Conservation (phyloP, 495 filamentous ascomycete genomes). For the Penicillium flavigenum region DNA sequence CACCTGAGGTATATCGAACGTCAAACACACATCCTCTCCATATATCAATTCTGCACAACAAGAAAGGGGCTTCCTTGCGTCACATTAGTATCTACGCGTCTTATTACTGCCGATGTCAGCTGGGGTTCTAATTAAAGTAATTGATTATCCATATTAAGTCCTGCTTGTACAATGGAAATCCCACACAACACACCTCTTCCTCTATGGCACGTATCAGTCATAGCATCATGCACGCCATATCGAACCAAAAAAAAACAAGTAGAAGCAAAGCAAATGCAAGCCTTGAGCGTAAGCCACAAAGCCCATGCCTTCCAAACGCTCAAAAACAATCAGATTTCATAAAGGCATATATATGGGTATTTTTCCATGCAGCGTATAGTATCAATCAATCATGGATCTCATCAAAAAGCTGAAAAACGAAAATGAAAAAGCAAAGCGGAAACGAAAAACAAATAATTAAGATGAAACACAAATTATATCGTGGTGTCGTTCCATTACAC, state of each 20-base stretch:
- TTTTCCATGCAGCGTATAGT: conserved; percentile 3
- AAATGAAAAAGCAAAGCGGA: no score
- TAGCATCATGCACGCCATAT: conserved; percentile 5
- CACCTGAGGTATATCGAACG: no score
- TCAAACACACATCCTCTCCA: no score
- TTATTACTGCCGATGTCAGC: neutral
- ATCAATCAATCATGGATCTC: conserved; percentile 10
- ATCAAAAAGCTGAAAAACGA: neutral
- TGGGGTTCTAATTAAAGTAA: neutral
- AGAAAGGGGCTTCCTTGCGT: neutral
- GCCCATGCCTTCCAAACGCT: conserved; percentile 1
- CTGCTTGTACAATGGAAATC: conserved; percentile 12
- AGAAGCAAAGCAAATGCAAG: neutral
- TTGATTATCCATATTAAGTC: conserved; percentile 13
- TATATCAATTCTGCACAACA: no score
- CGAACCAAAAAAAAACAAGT: conserved; percentile 5
- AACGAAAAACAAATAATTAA: neutral
- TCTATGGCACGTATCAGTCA: conserved; percentile 8
- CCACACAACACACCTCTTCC: conserved; percentile 1
- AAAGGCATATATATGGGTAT: conserved; percentile 10
- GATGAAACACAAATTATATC: neutral
- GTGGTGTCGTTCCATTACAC: conserved; percentile 32
- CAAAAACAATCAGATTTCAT: conserved; percentile 3
- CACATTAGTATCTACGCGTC: neutral
- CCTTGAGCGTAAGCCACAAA: neutral